Evolutionary conservation across 306 rosid genomes (phyloP).

Genomic region (Inga leiocalycina): DNA sequence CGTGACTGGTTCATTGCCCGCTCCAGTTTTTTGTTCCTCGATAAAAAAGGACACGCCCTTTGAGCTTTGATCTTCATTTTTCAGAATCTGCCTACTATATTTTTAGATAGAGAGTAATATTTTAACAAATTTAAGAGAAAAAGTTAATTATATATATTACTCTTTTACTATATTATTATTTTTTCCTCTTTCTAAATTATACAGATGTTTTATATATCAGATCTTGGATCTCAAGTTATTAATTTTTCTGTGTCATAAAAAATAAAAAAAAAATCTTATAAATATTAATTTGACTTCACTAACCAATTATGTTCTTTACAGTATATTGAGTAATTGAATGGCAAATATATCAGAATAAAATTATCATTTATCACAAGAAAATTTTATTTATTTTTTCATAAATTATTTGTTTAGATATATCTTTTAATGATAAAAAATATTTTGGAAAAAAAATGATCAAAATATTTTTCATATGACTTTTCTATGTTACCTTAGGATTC

Average conservation of each 20-base stretch:
- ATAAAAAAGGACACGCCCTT: too few species aligned
- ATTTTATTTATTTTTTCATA: not conserved
- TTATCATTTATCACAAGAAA: not conserved
- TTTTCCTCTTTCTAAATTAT: too few species aligned
- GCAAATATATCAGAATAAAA: not conserved
- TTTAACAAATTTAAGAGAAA: too few species aligned
- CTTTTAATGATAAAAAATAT: not conserved
- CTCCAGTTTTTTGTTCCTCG: too few species aligned
- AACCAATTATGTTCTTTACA: not conserved
- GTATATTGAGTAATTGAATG: not conserved
- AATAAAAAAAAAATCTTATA: not conserved
- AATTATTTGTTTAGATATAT: not conserved
- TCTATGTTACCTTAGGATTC: not conserved
- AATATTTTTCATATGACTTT: not conserved
- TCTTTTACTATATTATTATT: too few species aligned
- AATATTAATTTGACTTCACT: not conserved
- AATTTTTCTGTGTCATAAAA: not conserved
- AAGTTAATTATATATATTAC: too few species aligned
- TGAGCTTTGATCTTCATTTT: too few species aligned
- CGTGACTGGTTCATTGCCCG: too few species aligned
- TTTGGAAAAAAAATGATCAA: not conserved
- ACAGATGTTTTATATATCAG: too few species aligned
- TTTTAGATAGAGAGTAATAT: too few species aligned
- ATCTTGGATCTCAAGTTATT: not conserved
- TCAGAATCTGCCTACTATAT: too few species aligned